Evolutionary conservation across 208 protist species (phyloP).

Genomic region (Trichomonas tenax): DNA sequence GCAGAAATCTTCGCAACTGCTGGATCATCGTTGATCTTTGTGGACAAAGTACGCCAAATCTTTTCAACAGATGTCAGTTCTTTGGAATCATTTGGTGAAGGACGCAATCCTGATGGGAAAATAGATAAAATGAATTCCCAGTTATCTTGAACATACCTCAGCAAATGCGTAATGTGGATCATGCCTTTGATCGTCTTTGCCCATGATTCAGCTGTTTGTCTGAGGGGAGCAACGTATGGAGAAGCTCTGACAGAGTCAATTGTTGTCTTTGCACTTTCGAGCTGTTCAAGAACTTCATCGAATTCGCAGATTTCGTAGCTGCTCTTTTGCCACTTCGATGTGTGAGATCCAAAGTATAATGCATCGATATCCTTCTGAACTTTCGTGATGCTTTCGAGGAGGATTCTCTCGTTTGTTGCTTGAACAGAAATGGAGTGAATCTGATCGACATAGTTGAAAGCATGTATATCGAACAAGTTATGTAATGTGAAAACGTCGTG

Average conservation of each 20-base stretch:
- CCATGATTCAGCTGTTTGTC: constrained; percentile 40
- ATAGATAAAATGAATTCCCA: background rate
- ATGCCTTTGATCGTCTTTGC: constrained; percentile 34
- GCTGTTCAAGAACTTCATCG: background rate
- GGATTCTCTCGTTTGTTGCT: background rate
- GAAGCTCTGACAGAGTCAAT: background rate
- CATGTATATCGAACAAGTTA: background rate
- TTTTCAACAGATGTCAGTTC: constrained; percentile 35
- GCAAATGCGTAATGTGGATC: constrained; percentile 17
- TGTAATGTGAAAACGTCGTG: background rate
- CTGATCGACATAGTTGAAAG: background rate
- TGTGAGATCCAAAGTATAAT: background rate
- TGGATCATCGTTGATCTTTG: background rate
- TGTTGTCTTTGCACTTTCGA: background rate
- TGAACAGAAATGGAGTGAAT: background rate
- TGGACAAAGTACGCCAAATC: constrained; percentile 38
- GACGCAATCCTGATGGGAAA: background rate
- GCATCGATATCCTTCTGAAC: background rate
- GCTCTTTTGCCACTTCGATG: background rate
- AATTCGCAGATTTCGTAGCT: background rate
- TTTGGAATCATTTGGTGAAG: background rate
- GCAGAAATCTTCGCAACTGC: background rate
- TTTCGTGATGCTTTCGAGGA: background rate
- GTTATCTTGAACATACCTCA: background rate
- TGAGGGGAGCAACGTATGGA: background rate